Percentiles rank a stretch among this genome's conserved stretches.
phyloP scores from a whole-genome alignment of 768 basidiomycete genomes.

The Obba rivulosa region DNA sequence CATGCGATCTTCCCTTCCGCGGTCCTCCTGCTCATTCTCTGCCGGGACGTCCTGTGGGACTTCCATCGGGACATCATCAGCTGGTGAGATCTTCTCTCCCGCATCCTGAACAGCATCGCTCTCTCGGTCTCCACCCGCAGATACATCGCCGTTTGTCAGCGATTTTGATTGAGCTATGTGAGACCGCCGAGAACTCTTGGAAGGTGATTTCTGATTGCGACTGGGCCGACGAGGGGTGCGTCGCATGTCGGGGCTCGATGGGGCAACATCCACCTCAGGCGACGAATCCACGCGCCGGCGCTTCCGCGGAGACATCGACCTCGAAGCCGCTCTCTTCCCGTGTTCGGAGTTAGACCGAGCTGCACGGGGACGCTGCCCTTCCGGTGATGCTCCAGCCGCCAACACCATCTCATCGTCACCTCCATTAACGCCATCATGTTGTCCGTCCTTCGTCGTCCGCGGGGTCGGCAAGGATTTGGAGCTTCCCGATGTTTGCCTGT shows the following conservation, averaged over 20 bases:
- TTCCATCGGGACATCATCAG: not conserved
- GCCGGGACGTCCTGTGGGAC: not conserved
- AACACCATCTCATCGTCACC: conserved; percentile 21
- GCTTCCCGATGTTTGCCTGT: conserved; percentile 4
- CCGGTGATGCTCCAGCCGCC: conserved; percentile 22
- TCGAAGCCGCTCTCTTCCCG: conserved; percentile 5
- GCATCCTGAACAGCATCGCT: not conserved
- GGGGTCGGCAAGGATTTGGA: conserved; percentile 5
- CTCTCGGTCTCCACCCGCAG: not conserved
- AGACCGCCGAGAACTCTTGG: conserved; percentile 1
- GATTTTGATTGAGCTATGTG: conserved; percentile 1
- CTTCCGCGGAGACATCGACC: conserved; percentile 19
- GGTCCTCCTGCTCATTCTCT: not conserved
- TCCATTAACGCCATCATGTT: conserved; percentile 1
- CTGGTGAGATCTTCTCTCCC: not conserved
- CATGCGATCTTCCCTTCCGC: not conserved
- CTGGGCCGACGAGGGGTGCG: conserved; percentile 5
- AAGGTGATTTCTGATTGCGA: not conserved
- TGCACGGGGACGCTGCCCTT: conserved; percentile 22
- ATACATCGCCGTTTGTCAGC: not conserved
- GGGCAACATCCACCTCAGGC: conserved; percentile 12
- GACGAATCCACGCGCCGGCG: conserved; percentile 26
- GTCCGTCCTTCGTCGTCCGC: conserved; percentile 3
- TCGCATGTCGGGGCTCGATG: conserved; percentile 4
- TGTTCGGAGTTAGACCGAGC: conserved; percentile 24